These are phyloP conservation scores for Megacollybia marginata DNA, from an alignment of 768 basidiomycete genomes.

Conservation along the genomic window DNA sequence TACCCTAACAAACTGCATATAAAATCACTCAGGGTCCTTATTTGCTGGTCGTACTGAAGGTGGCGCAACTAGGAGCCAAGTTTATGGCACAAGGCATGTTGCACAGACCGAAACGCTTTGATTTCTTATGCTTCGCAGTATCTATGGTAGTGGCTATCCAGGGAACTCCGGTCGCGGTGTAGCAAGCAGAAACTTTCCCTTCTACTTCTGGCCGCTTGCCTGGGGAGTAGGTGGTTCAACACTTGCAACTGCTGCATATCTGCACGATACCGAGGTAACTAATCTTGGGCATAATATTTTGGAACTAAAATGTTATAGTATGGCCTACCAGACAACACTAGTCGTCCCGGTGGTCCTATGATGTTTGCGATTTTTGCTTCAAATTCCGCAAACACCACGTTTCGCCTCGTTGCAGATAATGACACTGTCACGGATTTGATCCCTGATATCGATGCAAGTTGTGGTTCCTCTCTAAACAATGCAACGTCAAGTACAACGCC, in stretches of 20 bases:
- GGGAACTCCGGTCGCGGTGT: conserved; percentile 32
- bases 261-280: conserved; percentile 31
- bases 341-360: conserved; percentile 42
- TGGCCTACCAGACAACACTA: conserved; percentile 33
- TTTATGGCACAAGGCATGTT: conserved; percentile 31
- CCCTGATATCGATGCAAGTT: conserved; percentile 32
- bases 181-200: conserved; percentile 39
- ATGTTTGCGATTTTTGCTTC: conserved; percentile 31
- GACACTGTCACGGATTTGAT: conserved; percentile 38
- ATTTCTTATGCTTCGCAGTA: conserved; percentile 18
- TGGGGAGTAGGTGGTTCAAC: conserved; percentile 27
- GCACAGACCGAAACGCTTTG: neutral
- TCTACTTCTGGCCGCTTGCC: conserved; percentile 49
- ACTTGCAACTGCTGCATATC: conserved; percentile 16
- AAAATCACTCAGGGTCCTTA: conserved; percentile 21
- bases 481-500: conserved; percentile 21
- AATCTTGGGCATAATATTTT: neutral
- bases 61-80: conserved; percentile 33
- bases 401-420: conserved; percentile 42
- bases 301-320: conserved; percentile 26
- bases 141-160: conserved; percentile 53
- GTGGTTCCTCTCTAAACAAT: conserved; percentile 29
- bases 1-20: too few relatives aligned
- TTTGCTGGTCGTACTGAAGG: conserved; percentile 36
- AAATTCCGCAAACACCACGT: conserved; percentile 31